Evolutionary conservation across 108 stramenopile species (phyloP), one percentile per base, ranked within the genome.

Genomic region (Skeletonema tropicum): DNA sequence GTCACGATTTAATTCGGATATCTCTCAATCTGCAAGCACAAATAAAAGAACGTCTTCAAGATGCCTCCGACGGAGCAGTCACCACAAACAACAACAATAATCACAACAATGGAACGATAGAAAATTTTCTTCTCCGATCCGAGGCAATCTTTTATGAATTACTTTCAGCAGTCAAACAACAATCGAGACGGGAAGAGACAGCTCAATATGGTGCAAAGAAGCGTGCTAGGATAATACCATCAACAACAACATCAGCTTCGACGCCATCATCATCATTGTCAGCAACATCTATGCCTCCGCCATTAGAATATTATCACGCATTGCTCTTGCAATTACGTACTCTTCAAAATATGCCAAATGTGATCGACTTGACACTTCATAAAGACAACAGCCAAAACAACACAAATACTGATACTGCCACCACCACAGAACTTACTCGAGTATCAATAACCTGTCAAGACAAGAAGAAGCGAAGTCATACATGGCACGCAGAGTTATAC

Each of bases 401-500:
- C n/a, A n/a, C n/a, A n/a, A n/a, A n/a, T n/a, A n/a, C n/a, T n/a
- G n/a, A n/a, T n/a, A n/a, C n/a, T n/a, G n/a, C n/a, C n/a, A n/a
- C n/a, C 48, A 9, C 36, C 36, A 38, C 23, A 29, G 81, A 82
- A 23, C 66, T 82, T 12, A 72, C 66, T 59, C 57, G 70, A 52
- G n/a, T 82, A 46, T 82, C 81, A 4, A 66, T 82, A n/a, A 82
- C 81, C 19, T 76, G 75, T 17, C 33, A 57, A 15, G 81, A 82
- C 35, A 57, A 31, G 60, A 49, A 66, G 7, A 12, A 72, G 66
- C 75, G 81, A 32, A 70, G 60, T 39, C 81, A 82, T 39, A 83
- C 74, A 61, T 80, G 79, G 83, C 74, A 79, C 65, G 83, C 79
- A 35, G 69, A 79, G 59, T 41, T 83, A 26, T 83, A 75, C 45